Evolutionary conservation across 441 rosid genomes (phyloP).

Genomic region (Croton setiger): DNA sequence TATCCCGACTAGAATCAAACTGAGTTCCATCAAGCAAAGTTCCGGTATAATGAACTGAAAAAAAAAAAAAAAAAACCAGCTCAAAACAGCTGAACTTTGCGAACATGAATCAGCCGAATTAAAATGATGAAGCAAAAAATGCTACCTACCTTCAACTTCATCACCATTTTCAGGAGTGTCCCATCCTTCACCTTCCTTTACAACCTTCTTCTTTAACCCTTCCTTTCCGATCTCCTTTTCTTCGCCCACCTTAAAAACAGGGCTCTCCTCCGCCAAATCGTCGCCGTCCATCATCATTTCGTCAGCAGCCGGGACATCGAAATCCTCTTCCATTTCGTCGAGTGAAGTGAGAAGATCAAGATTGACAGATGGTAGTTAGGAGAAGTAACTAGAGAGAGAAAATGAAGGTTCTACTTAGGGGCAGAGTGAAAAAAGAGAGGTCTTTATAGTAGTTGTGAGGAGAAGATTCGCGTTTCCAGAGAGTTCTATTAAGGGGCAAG

Average conservation of each 20-base stretch:
- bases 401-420: not conserved
- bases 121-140: not conserved
- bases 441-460: not conserved
- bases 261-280: conserved; percentile 32
- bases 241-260: conserved; percentile 47
- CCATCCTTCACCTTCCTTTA: conserved; percentile 64
- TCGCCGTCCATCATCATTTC: conserved; percentile 26
- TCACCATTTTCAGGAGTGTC: conserved; percentile 69
- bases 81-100: not conserved
- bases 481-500: conserved; percentile 29
- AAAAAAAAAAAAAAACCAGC: not conserved
- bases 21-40: conserved; percentile 77
- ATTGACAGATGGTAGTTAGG: not conserved
- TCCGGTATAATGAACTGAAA: conserved; percentile 88
- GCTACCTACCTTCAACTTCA: conserved; percentile 63
- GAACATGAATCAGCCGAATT: not conserved
- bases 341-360: not conserved
- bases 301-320: conserved; percentile 44
- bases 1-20: conserved; percentile 81
- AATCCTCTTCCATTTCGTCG: conserved; percentile 52
- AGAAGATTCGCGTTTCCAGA: conserved; percentile 26
- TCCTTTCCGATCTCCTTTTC: conserved; percentile 64
- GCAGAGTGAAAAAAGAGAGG: not conserved
- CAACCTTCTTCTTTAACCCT: conserved; percentile 69
- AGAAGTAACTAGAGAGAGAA: not conserved